phyloP scores from a whole-genome alignment of 2,329 filamentous ascomycete genomes.

The Botryotinia convoluta region DNA sequence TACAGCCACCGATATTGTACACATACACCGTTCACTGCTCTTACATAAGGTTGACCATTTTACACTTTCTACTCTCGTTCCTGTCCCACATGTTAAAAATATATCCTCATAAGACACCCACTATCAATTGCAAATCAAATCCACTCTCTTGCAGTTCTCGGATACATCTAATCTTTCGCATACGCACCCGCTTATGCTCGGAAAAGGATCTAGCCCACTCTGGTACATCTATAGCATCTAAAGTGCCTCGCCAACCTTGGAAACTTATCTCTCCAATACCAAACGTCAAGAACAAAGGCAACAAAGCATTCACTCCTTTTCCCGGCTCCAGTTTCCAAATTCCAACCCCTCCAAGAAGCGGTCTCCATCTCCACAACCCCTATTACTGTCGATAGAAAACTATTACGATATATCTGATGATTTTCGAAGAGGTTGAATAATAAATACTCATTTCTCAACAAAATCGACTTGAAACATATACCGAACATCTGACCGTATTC shows the following conservation, averaged over 20 bases:
- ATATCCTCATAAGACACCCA: not conserved
- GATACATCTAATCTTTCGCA: slow-evolving; percentile 7
- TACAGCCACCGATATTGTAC: not conserved
- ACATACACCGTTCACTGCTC: not conserved
- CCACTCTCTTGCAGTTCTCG: slow-evolving; percentile 1
- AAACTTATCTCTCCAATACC: not conserved
- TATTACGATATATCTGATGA: not conserved
- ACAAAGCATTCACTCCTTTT: slow-evolving; percentile 10
- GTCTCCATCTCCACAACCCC: slow-evolving; percentile 8
- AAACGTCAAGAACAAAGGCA: slow-evolving; percentile 6
- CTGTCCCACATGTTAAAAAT: not conserved
- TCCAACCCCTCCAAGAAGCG: not conserved
- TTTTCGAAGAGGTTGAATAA: not conserved
- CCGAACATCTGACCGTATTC: slow-evolving; percentile 13
- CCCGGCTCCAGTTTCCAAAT: not conserved
- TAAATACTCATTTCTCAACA: not conserved
- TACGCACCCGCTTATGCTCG: not conserved
- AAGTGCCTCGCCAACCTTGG: not conserved
- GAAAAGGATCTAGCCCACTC: not conserved
- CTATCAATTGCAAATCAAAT: not conserved
- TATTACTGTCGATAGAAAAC: not conserved
- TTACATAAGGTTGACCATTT: not conserved
- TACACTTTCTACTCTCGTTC: not conserved
- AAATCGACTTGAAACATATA: slow-evolving; percentile 14
- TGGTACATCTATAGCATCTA: not conserved